Percentiles rank a stretch among this genome's conserved stretches.
Evolutionary conservation across 2,329 filamentous ascomycete species (phyloP).

Genomic region (Triangularia setosa): DNA sequence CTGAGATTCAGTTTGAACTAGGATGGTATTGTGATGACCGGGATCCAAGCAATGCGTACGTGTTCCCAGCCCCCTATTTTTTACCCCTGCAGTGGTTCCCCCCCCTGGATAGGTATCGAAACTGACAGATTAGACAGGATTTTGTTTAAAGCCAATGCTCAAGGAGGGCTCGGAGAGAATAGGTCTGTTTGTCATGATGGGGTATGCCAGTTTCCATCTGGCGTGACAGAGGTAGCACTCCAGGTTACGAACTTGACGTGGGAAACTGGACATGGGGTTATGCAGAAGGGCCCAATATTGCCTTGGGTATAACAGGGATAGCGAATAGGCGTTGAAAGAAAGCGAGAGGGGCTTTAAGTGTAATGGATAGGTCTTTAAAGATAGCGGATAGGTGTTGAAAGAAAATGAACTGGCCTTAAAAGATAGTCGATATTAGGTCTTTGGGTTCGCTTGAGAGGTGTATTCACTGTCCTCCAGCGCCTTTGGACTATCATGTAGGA

Average conservation of each 20-base stretch:
- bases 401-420: too few species aligned
- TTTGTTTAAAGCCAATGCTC: conserved; percentile 12
- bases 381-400: too few species aligned
- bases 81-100: background rate
- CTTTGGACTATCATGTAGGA: too few species aligned
- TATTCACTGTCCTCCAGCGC: too few species aligned
- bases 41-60: conserved; percentile 22
- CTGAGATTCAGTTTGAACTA: conserved; percentile 12
- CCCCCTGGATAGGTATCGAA: background rate
- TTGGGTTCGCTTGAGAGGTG: too few species aligned
- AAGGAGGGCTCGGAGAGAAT: background rate
- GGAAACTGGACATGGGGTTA: conserved; percentile 6
- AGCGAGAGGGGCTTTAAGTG: background rate
- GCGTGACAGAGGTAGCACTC: conserved; percentile 1
- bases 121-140: conserved; percentile 4
- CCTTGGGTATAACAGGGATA: conserved; percentile 15
- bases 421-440: too few species aligned
- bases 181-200: background rate
- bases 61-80: background rate
- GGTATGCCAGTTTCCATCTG: background rate
- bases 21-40: conserved; percentile 25
- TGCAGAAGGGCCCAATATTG: conserved; percentile 18
- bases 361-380: too few species aligned
- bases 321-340: background rate
- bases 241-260: conserved; percentile 11